Evolutionary conservation across 371 early-diverging fungal genomes (phyloP).

Genomic region (Saksenaea vasiformis): DNA sequence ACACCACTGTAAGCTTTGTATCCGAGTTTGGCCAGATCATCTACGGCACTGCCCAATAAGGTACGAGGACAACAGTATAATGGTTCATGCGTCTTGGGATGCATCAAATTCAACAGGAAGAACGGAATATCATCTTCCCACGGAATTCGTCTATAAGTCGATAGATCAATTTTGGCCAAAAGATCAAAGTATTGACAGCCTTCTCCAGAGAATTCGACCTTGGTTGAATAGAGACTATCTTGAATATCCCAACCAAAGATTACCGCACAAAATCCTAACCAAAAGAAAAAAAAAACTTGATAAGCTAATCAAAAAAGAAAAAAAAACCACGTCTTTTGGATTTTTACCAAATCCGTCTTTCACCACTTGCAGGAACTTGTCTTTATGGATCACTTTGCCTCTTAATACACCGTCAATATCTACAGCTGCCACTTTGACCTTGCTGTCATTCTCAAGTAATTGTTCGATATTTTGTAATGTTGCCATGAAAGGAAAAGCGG

Average conservation of each 20-base stretch:
- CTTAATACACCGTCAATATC: conserved; percentile 81
- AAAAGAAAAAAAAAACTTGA: background rate
- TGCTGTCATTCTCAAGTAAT: conserved; percentile 43
- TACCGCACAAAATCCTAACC: conserved; percentile 82
- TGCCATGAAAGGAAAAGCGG: conserved; percentile 7
- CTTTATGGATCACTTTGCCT: conserved; percentile 73
- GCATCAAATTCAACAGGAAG: conserved; percentile 69
- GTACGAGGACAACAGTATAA: conserved; percentile 71
- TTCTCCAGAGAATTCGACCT: conserved; percentile 26
- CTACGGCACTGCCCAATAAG: conserved; percentile 57
- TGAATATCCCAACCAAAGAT: conserved; percentile 87
- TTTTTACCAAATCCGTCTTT: conserved; percentile 75
- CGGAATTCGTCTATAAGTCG: conserved; percentile 70
- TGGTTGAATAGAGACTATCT: conserved; percentile 50
- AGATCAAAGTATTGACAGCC: conserved; percentile 65
- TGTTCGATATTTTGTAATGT: conserved; percentile 33
- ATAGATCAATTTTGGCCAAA: conserved; percentile 69
- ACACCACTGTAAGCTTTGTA: conserved; percentile 69
- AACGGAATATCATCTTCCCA: conserved; percentile 80
- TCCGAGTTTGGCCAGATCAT: conserved; percentile 43
- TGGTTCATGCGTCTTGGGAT: conserved; percentile 56
- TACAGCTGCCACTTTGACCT: conserved; percentile 64
- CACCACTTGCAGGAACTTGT: conserved; percentile 66
- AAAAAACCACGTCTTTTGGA: background rate
- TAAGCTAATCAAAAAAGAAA: background rate